These are phyloP conservation scores for Fusarium sp. DNA, from an alignment of 2,329 filamentous ascomycete species.

Conservation along the genomic window DNA sequence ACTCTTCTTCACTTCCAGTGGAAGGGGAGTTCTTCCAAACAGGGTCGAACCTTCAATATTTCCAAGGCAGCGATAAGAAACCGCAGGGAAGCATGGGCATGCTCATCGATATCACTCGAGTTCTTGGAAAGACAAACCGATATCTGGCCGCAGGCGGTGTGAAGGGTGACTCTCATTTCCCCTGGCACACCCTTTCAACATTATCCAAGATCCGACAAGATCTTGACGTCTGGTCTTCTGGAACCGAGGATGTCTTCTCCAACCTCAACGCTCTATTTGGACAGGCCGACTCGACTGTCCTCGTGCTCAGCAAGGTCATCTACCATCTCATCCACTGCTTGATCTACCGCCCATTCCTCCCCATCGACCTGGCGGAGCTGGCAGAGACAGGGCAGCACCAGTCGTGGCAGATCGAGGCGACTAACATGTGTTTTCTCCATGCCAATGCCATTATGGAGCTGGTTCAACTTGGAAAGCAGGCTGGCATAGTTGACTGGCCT, in stretches of 20 bases:
- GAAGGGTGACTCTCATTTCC: conserved; percentile 88
- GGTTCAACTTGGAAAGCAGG: conserved; percentile 78
- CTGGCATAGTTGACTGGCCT: conserved; percentile 80
- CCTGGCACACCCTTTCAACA: conserved; percentile 86
- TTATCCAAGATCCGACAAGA: conserved; percentile 86
- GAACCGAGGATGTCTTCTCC: conserved; percentile 79
- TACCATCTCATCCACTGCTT: conserved; percentile 88
- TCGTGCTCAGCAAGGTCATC: conserved; percentile 84
- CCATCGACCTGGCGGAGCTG: conserved; percentile 82
- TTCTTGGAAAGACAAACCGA: conserved; percentile 81
- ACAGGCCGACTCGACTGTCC: conserved; percentile 76
- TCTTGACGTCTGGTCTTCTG: conserved; percentile 83
- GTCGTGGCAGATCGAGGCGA: conserved; percentile 91
- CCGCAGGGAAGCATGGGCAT: conserved; percentile 79
- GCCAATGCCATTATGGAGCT: conserved; percentile 87
- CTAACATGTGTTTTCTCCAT: conserved; percentile 84
- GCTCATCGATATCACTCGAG: conserved; percentile 83
- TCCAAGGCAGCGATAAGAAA: conserved; percentile 72
- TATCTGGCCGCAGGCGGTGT: conserved; percentile 86
- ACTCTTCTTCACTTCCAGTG: conserved; percentile 65
- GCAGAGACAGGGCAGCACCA: conserved; percentile 83
- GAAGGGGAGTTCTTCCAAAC: conserved; percentile 84
- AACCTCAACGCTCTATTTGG: conserved; percentile 78
- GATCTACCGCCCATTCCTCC: conserved; percentile 85
- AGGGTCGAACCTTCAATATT: conserved; percentile 77